Evolutionary conservation across 768 basidiomycete genomes (phyloP).

Genomic region (Lentinula boryana): DNA sequence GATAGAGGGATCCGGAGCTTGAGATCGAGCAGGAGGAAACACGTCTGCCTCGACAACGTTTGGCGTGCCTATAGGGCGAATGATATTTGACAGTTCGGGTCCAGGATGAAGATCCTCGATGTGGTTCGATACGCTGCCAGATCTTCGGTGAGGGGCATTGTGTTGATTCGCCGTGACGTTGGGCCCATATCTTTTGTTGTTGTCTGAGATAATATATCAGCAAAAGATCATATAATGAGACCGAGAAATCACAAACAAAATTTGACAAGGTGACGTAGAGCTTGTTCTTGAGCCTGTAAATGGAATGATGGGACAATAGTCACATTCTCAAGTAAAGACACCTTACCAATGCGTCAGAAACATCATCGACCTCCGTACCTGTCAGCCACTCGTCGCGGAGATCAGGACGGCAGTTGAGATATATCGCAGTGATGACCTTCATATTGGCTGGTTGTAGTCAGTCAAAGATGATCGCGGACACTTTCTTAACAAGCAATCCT

Average conservation of each 20-base stretch:
- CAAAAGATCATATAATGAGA: not conserved
- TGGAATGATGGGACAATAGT: slow-evolving; percentile 1
- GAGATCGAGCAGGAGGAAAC: slow-evolving; percentile 89
- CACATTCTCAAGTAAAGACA: not conserved
- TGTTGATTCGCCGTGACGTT: slow-evolving; percentile 46
- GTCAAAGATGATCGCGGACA: not conserved
- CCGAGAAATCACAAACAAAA: slow-evolving; percentile 60
- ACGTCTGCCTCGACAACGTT: slow-evolving; percentile 83
- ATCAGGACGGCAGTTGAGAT: slow-evolving; percentile 95
- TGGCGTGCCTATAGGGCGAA: slow-evolving; percentile 70
- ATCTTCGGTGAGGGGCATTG: slow-evolving; percentile 59
- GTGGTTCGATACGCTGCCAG: slow-evolving; percentile 79
- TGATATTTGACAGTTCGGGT: slow-evolving; percentile 67
- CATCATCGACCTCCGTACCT: slow-evolving; percentile 87
- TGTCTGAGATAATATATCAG: slow-evolving; percentile 46
- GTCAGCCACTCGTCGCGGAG: slow-evolving; percentile 97
- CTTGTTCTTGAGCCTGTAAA: slow-evolving; percentile 85
- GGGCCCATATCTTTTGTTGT: slow-evolving; percentile 82
- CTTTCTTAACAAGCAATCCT: slow-evolving; percentile 15
- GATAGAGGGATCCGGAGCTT: slow-evolving; percentile 75
- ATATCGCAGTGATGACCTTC: slow-evolving; percentile 99
- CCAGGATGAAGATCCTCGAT: slow-evolving; percentile 73
- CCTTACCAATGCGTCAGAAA: slow-evolving; percentile 81
- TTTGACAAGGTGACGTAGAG: slow-evolving; percentile 87
- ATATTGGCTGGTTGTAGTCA: slow-evolving; percentile 71